Evolutionary conservation across 2,329 filamentous ascomycete species (phyloP), one percentile per base, ranked within the genome.

Genomic region (Byssochlamys sp.): DNA sequence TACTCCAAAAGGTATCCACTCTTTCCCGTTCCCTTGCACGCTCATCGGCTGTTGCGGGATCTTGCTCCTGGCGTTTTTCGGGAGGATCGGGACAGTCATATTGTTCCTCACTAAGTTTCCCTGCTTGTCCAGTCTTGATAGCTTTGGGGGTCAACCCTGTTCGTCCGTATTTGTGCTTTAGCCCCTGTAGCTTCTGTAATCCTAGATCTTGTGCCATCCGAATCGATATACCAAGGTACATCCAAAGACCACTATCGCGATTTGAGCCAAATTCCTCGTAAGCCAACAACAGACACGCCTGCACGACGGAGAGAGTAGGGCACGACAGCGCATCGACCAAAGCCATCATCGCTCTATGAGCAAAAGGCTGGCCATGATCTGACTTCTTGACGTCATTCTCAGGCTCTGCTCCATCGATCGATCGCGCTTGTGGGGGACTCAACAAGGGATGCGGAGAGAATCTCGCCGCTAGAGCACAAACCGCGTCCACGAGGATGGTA

Each of bases 241-340:
- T 95, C 90, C 91, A 96, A 5, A 96, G 73, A 0, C 90, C 89
- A 69, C 90, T 95, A 67, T 95, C 91, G 65, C 91, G 89, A 62
- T 90, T 89, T 10, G 89, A 88, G 1, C 90, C 91, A 64, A 96
- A 95, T 50, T 91, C 87, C 63, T 95, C 90, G 67, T 95, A 95
- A 0, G 90, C 90, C 73, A 96, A 83, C 28, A 96, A 75, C 10
- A 95, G 74, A 53, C 87, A 91, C 0, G 90, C 89, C 65, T 95
- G 91, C 0, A 94, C 89, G 9, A 89, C 90, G 26, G 88, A 87
- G 1, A 95, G 85, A 1, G 86, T 90, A 0, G 90, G 90, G 60
- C 88, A 94, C 0, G 89, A 83, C 61, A 95, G 91, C 0, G 87
- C 88, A 64, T 95, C 89, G 4, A 91, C 85, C 0, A 91, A 86